Evolutionary conservation across 2,329 filamentous ascomycete genomes (phyloP).

Genomic region (Paradendryphiella salina): DNA sequence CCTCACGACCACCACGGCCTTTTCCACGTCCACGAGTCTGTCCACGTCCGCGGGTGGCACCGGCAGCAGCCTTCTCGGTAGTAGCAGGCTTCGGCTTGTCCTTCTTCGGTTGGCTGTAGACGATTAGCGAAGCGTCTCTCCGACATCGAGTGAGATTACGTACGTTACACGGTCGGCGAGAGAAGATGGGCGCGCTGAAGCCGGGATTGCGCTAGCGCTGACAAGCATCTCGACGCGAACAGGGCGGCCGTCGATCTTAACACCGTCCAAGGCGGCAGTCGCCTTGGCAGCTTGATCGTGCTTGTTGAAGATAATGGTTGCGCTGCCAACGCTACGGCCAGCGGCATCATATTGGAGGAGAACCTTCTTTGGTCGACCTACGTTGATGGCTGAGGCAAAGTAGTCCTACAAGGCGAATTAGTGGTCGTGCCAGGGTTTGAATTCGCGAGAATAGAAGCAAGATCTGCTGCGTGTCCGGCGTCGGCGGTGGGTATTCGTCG

Average conservation of each 20-base stretch:
- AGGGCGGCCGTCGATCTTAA: slow-evolving; percentile 84
- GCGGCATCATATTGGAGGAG: slow-evolving; percentile 91
- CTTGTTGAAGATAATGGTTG: slow-evolving; percentile 83
- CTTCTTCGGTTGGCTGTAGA: slow-evolving; percentile 63
- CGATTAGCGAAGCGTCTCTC: slow-evolving; percentile 10
- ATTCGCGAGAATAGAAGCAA: slow-evolving; percentile 37
- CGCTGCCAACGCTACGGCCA: slow-evolving; percentile 87
- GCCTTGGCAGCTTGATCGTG: slow-evolving; percentile 82
- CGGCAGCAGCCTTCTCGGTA: slow-evolving; percentile 66
- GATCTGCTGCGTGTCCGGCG: slow-evolving; percentile 29
- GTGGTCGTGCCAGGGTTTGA: slow-evolving; percentile 53
- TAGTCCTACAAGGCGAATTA: slow-evolving; percentile 88
- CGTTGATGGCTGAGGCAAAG: slow-evolving; percentile 82
- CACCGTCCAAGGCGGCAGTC: slow-evolving; percentile 79
- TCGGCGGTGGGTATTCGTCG: slow-evolving; percentile 25
- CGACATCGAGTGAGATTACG: slow-evolving; percentile 37
- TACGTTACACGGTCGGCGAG: slow-evolving; percentile 84
- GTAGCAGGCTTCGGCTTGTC: slow-evolving; percentile 71
- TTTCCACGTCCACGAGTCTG: slow-evolving; percentile 53
- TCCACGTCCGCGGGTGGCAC: slow-evolving; percentile 50
- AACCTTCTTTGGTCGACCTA: slow-evolving; percentile 88
- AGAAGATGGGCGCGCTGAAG: slow-evolving; percentile 67
- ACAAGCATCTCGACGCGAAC: slow-evolving; percentile 97
- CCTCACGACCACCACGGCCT: slow-evolving; percentile 51
- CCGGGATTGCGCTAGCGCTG: slow-evolving; percentile 71